Evolutionary conservation across 73 alveolate genomes (phyloP), one percentile per base, ranked within the genome.

Genomic region (Paramecium biaurelia): DNA sequence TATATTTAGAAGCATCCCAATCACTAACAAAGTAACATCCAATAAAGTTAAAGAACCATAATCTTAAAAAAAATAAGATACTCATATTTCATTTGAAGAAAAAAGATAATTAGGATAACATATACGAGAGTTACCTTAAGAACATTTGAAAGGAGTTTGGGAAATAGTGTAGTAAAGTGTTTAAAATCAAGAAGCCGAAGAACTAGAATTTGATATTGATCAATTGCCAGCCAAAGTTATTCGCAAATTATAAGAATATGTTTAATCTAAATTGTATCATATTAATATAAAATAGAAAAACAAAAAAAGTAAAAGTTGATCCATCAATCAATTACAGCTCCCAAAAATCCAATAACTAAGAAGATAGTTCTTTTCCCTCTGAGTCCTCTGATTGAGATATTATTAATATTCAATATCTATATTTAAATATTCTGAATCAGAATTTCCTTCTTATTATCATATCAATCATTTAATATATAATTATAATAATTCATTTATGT

Each of bases 171-270:
- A 41, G 30, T 42, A 47, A 49, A 53, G 94, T 24, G 84, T 57
- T 5, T 38, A 74, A 45, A 41, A 21, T 43, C 43, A 79, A 37
- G 90, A 26, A 23, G 93, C 93, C 15, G 94, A 94, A 88, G 95
- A 95, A 92, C 85, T 96, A 57, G 98, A 96, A 92, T 96, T 96
- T 85, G 98, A 96, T 93, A 96, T 96, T 85, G 98, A 96, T 85
- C 72, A 96, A 85, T 85, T 96, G 72, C 93, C 98, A 18, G 88
- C 84, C 7, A 93, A 92, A 85, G 96, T 95, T 68, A 88, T 92
- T 45, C 89, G 98, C 85, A 96, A 96, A 92, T 85, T 96, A 37
- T 96, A 96, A 90, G 89, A 85, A 92, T 96, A 95, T 95, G 98
- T 96, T 5, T 12, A 20, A 23, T 21, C 56, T 10, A 42, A 79